A percentile compares a stretch with the other conserved stretches of the same genome.
Evolutionary conservation across 257 asterid species (phyloP).

Genomic region (Eucommia ulmoides): DNA sequence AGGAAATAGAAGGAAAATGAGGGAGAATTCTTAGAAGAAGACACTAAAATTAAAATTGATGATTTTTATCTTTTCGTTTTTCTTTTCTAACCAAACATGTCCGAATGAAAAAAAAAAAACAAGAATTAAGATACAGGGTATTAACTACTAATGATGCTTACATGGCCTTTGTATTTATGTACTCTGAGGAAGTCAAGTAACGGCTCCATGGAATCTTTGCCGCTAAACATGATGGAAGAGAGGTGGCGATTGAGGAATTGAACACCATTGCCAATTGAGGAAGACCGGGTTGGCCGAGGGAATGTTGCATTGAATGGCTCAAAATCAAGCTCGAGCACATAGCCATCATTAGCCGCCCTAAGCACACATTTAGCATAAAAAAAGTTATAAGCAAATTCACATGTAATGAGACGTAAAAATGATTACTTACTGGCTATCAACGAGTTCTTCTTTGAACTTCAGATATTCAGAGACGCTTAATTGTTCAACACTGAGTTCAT

Average conservation of each 20-base stretch:
- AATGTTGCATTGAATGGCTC: conserved; percentile 91
- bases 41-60: no score
- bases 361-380: neutral
- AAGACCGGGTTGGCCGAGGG: conserved; percentile 86
- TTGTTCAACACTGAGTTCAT: conserved; percentile 83
- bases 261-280: conserved; percentile 93
- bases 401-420: neutral
- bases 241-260: conserved; percentile 96
- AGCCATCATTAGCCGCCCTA: conserved; percentile 23
- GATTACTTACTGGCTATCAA: conserved; percentile 68
- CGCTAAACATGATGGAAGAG: conserved; percentile 86
- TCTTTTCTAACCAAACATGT: no score
- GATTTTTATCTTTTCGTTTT: no score
- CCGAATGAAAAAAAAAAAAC: no score
- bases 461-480: conserved; percentile 76
- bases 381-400: neutral
- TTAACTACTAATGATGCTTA: conserved; percentile 20
- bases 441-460: conserved; percentile 75
- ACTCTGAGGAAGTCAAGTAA: conserved; percentile 81
- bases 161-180: conserved; percentile 80
- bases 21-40: no score
- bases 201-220: conserved; percentile 81
- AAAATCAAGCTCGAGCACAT: conserved; percentile 84
- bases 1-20: no score
- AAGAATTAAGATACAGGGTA: no score